Base-by-base conservation (phyloP, 2,329 filamentous ascomycete species). In the Talaromyces piceae region DNA sequence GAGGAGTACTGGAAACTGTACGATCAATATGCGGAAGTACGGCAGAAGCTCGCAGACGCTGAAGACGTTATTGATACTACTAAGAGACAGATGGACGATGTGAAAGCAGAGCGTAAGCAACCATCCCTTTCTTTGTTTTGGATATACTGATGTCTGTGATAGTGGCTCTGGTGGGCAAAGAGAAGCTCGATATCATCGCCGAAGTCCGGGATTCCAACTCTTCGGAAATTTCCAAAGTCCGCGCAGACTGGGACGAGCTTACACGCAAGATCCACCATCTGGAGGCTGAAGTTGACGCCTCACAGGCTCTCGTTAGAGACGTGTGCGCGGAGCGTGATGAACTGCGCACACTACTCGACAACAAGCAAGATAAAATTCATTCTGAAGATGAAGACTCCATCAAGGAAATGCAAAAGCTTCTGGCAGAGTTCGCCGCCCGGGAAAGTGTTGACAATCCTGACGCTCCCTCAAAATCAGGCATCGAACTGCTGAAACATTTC, bases 1-100 rank as follows among this genome's bases (percentile, higher is more conserved):
- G 67, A 70, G 41, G 65, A 69, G 25, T 69, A 70, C 51, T 69
- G 66, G 64, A 71, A 69, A 54, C 44, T 72, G 43, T 71, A 69
- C 51, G 67, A 70, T 12, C 65, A 67, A 41, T 71, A 68, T 51
- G 64, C 67, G 3, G 57, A 58, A 5, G 54, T 64, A 27, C 64
- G 68, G 22, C 62, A 64, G 49, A 70, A 66, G 52, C 63, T 72
- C 50, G 66, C 67, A 18, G 68, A 70, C 37, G 57, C 64, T 18
- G 68, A 72, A 51, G 64, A 67, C 41, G 59, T 59, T 9, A 55
- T 70, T 16, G 65, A 70, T 47, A 60, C 56, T 26, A 61, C 62
- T 31, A 66, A 68, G 49, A 65, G 63, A 50, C 61, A 66, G 25
- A 61, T 72, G n/a, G 60, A 60, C 11, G 67, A 70, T 52, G 61